These are phyloP conservation scores for Trichoderma cornu-damae DNA, from an alignment of 2,329 filamentous ascomycete species.

Conservation along the genomic window DNA sequence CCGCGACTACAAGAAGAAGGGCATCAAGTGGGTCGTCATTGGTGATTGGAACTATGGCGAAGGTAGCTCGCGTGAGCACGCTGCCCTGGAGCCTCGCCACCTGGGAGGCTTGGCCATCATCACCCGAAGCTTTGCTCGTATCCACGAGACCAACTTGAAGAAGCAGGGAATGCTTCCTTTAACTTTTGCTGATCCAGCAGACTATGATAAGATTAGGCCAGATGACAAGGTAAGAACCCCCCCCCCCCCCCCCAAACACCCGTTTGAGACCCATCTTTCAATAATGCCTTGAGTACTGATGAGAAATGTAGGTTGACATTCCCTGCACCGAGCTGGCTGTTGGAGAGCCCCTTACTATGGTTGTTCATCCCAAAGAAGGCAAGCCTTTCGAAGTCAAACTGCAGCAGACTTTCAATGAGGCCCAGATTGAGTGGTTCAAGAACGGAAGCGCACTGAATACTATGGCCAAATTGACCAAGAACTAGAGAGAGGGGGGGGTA, in stretches of 20 bases:
- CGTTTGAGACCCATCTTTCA: constrained; percentile 3
- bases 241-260: no score
- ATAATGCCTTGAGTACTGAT: neutral
- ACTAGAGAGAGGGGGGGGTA: constrained; percentile 29
- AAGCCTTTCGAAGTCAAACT: constrained; percentile 76
- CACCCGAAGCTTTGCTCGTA: constrained; percentile 92
- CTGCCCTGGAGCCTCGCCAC: constrained; percentile 94
- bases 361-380: constrained; percentile 87
- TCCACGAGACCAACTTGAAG: constrained; percentile 99
- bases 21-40: constrained; percentile 92
- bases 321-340: constrained; percentile 83
- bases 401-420: constrained; percentile 94
- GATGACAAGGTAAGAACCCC: constrained; percentile 64
- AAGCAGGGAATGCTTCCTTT: constrained; percentile 99
- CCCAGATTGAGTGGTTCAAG: constrained; percentile 98
- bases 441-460: constrained; percentile 97
- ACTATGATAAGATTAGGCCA: constrained; percentile 95
- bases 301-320: constrained; percentile 62
- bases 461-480: constrained; percentile 69
- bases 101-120: constrained; percentile 97
- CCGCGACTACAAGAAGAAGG: constrained; percentile 97
- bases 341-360: constrained; percentile 87
- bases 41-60: constrained; percentile 99
- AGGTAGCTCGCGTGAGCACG: constrained; percentile 95
- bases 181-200: constrained; percentile 87